phyloP scores from a whole-genome alignment of 202 grass and related monocot species.

The Eragrostis tef region DNA sequence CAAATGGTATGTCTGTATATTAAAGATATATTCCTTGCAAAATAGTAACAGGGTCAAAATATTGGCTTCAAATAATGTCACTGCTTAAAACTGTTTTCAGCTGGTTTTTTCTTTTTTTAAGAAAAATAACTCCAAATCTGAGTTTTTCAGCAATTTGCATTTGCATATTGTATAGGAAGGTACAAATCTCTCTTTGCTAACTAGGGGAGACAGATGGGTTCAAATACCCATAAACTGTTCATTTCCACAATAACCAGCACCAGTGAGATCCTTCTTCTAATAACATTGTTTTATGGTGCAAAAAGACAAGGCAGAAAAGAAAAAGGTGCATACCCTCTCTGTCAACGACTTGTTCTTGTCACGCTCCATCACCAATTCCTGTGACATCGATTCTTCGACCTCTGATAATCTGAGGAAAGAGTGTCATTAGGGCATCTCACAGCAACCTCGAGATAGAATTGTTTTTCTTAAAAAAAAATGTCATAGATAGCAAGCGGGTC shows the following conservation, averaged over 20 bases:
- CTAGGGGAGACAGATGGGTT: not conserved
- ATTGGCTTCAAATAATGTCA: not conserved
- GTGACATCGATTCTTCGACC: slow-evolving; percentile 58
- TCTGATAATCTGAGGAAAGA: slow-evolving; percentile 55
- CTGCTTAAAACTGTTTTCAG: not conserved
- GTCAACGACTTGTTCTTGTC: slow-evolving; percentile 72
- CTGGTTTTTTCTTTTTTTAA: not conserved
- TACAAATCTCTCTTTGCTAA: not conserved
- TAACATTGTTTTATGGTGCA: slow-evolving; percentile 3
- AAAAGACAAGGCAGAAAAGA: slow-evolving; percentile 1
- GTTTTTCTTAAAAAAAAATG: too few species aligned
- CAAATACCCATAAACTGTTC: not conserved
- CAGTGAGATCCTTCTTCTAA: not conserved
- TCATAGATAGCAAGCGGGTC: not conserved
- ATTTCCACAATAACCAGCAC: not conserved
- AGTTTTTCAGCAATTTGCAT: not conserved
- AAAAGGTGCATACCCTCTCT: slow-evolving; percentile 64
- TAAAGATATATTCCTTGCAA: not conserved
- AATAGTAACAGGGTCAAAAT: not conserved
- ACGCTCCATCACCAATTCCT: slow-evolving; percentile 66
- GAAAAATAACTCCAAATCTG: not conserved
- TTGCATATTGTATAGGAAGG: not conserved
- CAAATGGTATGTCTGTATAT: slow-evolving; percentile 4
- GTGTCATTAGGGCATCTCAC: slow-evolving; percentile 23
- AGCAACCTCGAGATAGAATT: not conserved